Conservation (phyloP, 2,329 filamentous ascomycete species). For the Penicillium expansum region DNA sequence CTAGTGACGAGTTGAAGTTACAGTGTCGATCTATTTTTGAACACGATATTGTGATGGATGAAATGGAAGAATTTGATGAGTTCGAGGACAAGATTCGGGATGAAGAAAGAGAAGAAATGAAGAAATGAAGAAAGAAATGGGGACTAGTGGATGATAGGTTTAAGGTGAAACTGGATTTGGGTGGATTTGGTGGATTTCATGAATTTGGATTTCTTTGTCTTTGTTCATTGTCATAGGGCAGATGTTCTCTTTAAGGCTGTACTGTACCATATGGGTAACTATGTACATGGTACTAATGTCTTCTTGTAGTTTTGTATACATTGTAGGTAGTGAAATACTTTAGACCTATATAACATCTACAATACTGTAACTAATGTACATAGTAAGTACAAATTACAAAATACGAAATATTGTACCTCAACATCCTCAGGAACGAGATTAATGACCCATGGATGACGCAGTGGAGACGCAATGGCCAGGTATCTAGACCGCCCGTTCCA, state of each 20-base stretch:
- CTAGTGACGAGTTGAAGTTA: not conserved
- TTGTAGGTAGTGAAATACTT: not conserved
- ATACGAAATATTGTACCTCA: not conserved
- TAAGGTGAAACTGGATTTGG: not conserved
- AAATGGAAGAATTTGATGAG: not conserved
- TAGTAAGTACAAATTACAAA: no score
- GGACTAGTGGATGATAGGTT: not conserved
- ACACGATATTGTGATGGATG: not conserved
- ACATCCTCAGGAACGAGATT: not conserved
- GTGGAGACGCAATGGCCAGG: conserved; percentile 21
- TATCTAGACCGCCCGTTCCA: conserved; percentile 26
- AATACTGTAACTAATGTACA: not conserved
- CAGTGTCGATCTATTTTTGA: conserved; percentile 1
- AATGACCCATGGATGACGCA: conserved; percentile 14
- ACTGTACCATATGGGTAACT: not conserved
- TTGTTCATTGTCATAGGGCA: not conserved
- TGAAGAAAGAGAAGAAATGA: not conserved
- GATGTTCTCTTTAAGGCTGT: not conserved
- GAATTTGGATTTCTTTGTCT: conserved; percentile 1
- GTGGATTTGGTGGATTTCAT: not conserved
- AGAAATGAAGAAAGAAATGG: not conserved
- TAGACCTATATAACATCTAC: not conserved
- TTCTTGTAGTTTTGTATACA: not conserved
- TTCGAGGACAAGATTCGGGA: not conserved
- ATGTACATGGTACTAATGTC: no score